Evolutionary conservation across 306 rosid species (phyloP).

Genomic region (barrel medic (Medicago truncatula)): DNA sequence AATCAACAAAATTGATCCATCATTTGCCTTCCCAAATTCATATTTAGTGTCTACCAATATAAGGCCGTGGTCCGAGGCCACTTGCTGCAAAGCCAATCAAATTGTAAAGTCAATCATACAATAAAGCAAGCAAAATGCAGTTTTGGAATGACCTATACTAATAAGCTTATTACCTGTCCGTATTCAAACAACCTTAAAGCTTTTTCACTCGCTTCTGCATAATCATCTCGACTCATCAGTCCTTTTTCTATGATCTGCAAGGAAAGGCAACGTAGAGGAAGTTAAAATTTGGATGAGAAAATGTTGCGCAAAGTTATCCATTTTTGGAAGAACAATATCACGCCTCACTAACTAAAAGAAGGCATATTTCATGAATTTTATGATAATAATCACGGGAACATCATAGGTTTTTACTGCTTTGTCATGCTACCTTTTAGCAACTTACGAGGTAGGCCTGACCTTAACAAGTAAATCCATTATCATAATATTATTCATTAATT

Average conservation of each 20-base stretch:
- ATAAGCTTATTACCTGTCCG: constrained; percentile 74
- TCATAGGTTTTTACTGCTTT: no score
- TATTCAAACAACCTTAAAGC: constrained; percentile 79
- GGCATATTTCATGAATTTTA: constrained; percentile 20
- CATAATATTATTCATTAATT: background rate
- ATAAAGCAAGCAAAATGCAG: constrained; percentile 15
- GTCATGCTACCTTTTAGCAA: no score
- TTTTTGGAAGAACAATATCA: constrained; percentile 14
- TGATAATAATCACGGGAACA: constrained; percentile 3
- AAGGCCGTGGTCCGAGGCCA: constrained; percentile 93
- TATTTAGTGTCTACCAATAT: constrained; percentile 95
- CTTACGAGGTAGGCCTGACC: no score
- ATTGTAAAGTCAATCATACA: constrained; percentile 26
- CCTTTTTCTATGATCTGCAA: constrained; percentile 73
- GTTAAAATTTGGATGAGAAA: constrained; percentile 20
- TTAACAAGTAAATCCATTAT: no score
- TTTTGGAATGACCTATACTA: constrained; percentile 15
- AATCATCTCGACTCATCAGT: constrained; percentile 83
- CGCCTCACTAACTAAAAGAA: constrained; percentile 9
- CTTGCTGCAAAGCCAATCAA: constrained; percentile 62
- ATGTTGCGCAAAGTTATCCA: background rate
- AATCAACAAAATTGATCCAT: constrained; percentile 82
- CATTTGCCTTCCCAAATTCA: constrained; percentile 91
- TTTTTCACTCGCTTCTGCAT: constrained; percentile 78
- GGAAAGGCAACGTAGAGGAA: constrained; percentile 41